Evolutionary conservation across 1,284 basidiomycete genomes (phyloP).

Genomic region (Rhodotorula sp.): DNA sequence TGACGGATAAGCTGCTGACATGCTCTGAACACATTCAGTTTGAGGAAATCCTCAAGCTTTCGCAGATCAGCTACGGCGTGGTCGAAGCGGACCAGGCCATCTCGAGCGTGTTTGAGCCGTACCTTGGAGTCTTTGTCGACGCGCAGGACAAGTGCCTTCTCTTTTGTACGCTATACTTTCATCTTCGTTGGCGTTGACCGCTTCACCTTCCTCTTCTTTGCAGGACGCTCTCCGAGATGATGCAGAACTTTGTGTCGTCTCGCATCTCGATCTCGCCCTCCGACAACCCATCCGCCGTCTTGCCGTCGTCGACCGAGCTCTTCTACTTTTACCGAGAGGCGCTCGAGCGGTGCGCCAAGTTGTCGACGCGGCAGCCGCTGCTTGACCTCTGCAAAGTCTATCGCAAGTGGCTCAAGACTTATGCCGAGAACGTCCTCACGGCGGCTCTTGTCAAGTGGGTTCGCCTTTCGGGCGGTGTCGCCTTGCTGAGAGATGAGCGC

Average conservation of each 20-base stretch:
- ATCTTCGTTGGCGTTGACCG: background rate
- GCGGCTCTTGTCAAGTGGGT: conserved; percentile 32
- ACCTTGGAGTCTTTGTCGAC: conserved; percentile 89
- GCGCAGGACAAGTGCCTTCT: conserved; percentile 81
- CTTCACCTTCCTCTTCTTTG: background rate
- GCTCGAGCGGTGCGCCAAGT: conserved; percentile 84
- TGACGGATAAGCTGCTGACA: background rate
- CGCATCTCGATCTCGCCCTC: conserved; percentile 61
- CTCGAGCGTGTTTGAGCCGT: conserved; percentile 82
- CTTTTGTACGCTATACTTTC: background rate
- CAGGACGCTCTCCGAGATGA: conserved; percentile 75
- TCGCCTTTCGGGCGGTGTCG: background rate
- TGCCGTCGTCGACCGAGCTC: conserved; percentile 91
- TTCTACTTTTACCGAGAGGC: conserved; percentile 97
- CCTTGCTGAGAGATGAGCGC: no score
- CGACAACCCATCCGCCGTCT: conserved; percentile 63
- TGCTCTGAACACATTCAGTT: conserved; percentile 44
- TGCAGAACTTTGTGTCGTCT: conserved; percentile 69
- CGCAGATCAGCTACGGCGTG: conserved; percentile 40
- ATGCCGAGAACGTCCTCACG: conserved; percentile 65
- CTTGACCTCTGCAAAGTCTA: conserved; percentile 76
- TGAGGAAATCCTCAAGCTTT: conserved; percentile 48
- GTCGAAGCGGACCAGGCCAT: conserved; percentile 59
- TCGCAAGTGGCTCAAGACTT: conserved; percentile 89
- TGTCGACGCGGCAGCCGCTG: conserved; percentile 64